Percentiles rank a stretch among this genome's conserved stretches.
Conservation (phyloP, 257 asterid species). For the Nicotiana attenuata region DNA sequence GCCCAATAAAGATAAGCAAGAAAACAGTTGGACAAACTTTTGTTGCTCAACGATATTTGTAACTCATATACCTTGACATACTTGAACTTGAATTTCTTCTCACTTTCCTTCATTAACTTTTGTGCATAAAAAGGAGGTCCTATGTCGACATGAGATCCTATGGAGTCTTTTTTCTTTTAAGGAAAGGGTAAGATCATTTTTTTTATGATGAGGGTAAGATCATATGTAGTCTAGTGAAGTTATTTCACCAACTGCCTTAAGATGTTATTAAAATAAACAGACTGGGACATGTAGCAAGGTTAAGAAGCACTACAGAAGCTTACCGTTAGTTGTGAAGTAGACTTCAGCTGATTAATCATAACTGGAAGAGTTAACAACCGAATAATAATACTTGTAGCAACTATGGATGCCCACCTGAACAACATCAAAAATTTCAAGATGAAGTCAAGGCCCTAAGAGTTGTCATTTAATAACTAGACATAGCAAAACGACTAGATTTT, state of each 20-base stretch:
- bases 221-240: neutral
- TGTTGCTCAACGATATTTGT: neutral
- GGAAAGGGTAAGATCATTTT: neutral
- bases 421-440: constrained; percentile 7
- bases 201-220: neutral
- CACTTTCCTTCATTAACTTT: neutral
- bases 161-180: neutral
- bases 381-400: constrained; percentile 54
- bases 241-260: constrained; percentile 4
- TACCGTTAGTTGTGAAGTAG: constrained; percentile 71
- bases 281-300: neutral
- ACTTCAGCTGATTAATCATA: constrained; percentile 65
- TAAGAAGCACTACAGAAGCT: constrained; percentile 21
- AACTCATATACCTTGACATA: neutral
- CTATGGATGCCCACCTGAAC: constrained; percentile 88
- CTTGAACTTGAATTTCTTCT: neutral
- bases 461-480: neutral
- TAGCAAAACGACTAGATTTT: neutral
- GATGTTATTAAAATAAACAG: constrained; percentile 1
- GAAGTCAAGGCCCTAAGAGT: neutral
- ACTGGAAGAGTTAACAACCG: constrained; percentile 60
- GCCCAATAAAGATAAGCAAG: neutral
- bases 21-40: neutral
- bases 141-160: neutral
- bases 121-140: neutral